Conservation (phyloP, 441 rosid genomes). For the Adansonia gregorii region DNA sequence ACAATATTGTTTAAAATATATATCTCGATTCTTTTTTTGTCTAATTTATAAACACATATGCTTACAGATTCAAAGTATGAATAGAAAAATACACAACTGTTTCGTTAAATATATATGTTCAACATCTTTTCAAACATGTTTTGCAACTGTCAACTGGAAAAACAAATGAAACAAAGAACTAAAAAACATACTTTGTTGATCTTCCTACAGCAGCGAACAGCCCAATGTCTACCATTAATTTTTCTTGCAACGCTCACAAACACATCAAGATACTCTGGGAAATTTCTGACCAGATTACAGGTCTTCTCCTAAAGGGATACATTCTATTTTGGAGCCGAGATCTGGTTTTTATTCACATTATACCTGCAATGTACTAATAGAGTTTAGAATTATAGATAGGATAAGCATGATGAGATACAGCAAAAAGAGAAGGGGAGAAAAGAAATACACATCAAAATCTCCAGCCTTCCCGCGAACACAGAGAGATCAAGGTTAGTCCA, state of each 20-base stretch:
- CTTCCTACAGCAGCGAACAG: constrained; percentile 94
- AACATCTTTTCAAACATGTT: constrained; percentile 19
- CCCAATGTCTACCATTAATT: constrained; percentile 99
- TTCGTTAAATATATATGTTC: background rate
- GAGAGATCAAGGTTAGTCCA: background rate
- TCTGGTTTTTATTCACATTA: constrained; percentile 60
- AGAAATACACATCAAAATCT: background rate
- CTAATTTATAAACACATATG: no score
- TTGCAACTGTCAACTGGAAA: background rate
- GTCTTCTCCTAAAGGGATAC: constrained; percentile 84
- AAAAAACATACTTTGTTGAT: constrained; percentile 81
- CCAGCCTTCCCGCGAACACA: constrained; percentile 14
- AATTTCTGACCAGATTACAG: constrained; percentile 84
- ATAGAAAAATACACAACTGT: background rate
- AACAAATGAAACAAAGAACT: constrained; percentile 23
- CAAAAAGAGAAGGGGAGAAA: background rate
- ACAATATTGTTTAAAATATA: background rate
- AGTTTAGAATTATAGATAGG: background rate
- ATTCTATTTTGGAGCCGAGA: constrained; percentile 45
- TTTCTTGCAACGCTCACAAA: constrained; percentile 98
- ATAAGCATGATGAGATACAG: background rate
- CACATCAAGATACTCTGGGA: constrained; percentile 89
- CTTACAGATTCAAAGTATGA: no score
- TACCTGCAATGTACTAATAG: constrained; percentile 52
- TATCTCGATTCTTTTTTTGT: background rate